Conservation (phyloP, 192 early-diverging fungal species). For the Glomus cerebriforme region DNA sequence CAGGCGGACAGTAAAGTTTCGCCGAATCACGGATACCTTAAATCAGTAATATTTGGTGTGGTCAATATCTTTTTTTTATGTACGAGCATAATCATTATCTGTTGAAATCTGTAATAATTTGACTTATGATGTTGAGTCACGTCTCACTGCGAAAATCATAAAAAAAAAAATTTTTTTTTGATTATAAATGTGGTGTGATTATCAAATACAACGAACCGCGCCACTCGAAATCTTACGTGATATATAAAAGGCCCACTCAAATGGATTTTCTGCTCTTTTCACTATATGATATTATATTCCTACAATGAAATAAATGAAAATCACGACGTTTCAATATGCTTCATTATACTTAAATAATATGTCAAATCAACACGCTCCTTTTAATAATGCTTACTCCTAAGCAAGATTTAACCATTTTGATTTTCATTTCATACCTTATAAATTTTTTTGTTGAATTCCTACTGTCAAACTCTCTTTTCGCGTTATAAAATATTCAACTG, state of each 20-base stretch:
- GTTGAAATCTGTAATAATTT: background rate
- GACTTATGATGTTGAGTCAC: constrained; percentile 14
- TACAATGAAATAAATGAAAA: background rate
- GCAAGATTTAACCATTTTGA: background rate
- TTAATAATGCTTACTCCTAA: background rate
- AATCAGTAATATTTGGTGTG: constrained; percentile 11
- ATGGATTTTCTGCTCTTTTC: background rate
- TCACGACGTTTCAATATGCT: background rate
- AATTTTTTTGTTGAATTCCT: background rate
- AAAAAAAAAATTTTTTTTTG: background rate
- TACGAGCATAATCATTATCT: background rate
- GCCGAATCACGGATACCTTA: background rate
- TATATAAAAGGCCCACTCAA: background rate
- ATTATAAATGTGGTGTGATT: constrained; percentile 14
- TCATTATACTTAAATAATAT: background rate
- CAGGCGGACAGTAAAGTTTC: background rate
- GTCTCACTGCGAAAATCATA: background rate
- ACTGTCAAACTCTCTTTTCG: background rate
- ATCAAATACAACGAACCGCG: background rate
- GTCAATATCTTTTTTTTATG: constrained; percentile 20
- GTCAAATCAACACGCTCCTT: constrained; percentile 13
- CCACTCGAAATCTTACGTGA: background rate
- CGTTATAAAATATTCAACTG: background rate
- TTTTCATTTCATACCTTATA: too few species aligned
- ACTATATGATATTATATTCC: background rate